Evolutionary conservation across 2,329 filamentous ascomycete species (phyloP).

Genomic region (Scedosporium aurantiacum): DNA sequence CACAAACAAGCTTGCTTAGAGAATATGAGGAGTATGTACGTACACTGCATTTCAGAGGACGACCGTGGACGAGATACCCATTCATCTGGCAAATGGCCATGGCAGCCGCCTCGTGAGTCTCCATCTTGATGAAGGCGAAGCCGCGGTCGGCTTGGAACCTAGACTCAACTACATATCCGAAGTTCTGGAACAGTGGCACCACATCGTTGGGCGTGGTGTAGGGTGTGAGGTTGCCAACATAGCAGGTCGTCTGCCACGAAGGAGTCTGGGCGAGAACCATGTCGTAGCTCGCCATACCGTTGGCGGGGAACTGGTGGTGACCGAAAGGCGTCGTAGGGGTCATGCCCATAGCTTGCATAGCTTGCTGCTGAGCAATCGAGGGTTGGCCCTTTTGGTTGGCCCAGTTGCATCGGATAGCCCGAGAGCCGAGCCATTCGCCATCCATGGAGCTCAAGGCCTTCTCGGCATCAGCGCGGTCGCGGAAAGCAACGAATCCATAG

Average conservation of each 20-base stretch:
- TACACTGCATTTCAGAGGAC: slow-evolving; percentile 97
- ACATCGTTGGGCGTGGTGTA: slow-evolving; percentile 96
- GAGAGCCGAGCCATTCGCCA: slow-evolving; percentile 95
- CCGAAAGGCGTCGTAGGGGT: slow-evolving; percentile 93
- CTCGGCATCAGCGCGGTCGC: slow-evolving; percentile 85
- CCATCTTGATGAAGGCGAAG: slow-evolving; percentile 99
- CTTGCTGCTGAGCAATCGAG: slow-evolving; percentile 94
- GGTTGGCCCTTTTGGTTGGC: slow-evolving; percentile 99
- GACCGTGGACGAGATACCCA: slow-evolving; percentile 94
- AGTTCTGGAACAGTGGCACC: slow-evolving; percentile 97
- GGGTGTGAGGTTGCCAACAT: slow-evolving; percentile 93
- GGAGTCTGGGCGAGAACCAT: slow-evolving; percentile 94
- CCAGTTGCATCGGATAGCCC: slow-evolving; percentile 99
- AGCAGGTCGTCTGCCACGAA: slow-evolving; percentile 96
- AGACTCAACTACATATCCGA: slow-evolving; percentile 93
- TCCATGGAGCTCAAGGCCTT: slow-evolving; percentile 97
- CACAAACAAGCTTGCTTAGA: background rate
- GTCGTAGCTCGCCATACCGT: slow-evolving; percentile 93
- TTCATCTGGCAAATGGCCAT: slow-evolving; percentile 98
- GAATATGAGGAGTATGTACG: slow-evolving; percentile 28
- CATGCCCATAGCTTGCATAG: slow-evolving; percentile 96
- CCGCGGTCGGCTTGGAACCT: slow-evolving; percentile 96
- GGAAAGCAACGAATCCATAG: slow-evolving; percentile 96
- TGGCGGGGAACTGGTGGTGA: slow-evolving; percentile 94
- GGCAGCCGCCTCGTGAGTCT: slow-evolving; percentile 92